Evolutionary conservation across 371 early-diverging fungal species (phyloP).

Genomic region (Apophysomyces variabilis): DNA sequence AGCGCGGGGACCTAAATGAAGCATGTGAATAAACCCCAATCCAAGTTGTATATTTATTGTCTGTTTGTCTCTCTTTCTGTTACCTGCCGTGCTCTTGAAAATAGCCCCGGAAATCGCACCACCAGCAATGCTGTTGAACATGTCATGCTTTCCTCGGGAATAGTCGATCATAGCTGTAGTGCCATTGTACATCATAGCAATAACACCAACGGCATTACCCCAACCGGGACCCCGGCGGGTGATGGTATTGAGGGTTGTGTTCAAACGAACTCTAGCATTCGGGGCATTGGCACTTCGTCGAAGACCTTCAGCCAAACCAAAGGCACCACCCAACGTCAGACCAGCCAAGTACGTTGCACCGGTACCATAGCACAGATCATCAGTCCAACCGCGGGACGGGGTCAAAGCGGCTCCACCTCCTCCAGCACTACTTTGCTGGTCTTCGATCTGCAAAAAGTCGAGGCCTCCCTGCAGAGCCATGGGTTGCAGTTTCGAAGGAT

Average conservation of each 20-base stretch:
- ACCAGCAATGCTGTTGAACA: slow-evolving; percentile 70
- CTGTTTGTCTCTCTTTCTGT: slow-evolving; percentile 15
- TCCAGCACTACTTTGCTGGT: slow-evolving; percentile 31
- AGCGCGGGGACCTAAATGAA: slow-evolving; percentile 50
- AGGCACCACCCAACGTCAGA: slow-evolving; percentile 79
- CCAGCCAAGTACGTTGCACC: slow-evolving; percentile 83
- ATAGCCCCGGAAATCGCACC: slow-evolving; percentile 80
- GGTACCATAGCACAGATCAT: slow-evolving; percentile 89
- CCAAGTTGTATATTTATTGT: neutral
- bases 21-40: slow-evolving; percentile 5
- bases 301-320: slow-evolving; percentile 81
- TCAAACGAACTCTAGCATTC: slow-evolving; percentile 78
- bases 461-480: slow-evolving; percentile 64
- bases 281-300: slow-evolving; percentile 59
- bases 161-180: slow-evolving; percentile 71
- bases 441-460: slow-evolving; percentile 65
- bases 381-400: slow-evolving; percentile 81
- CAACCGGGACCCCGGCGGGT: slow-evolving; percentile 89
- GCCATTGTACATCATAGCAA: slow-evolving; percentile 84
- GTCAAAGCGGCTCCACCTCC: slow-evolving; percentile 53
- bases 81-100: slow-evolving; percentile 74
- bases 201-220: slow-evolving; percentile 83
- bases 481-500: slow-evolving; percentile 61
- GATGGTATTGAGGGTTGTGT: slow-evolving; percentile 82
- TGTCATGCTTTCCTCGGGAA: slow-evolving; percentile 67